Base-by-base conservation (phyloP, 805 yeast species). In the Wickerhamiella galacta region DNA sequence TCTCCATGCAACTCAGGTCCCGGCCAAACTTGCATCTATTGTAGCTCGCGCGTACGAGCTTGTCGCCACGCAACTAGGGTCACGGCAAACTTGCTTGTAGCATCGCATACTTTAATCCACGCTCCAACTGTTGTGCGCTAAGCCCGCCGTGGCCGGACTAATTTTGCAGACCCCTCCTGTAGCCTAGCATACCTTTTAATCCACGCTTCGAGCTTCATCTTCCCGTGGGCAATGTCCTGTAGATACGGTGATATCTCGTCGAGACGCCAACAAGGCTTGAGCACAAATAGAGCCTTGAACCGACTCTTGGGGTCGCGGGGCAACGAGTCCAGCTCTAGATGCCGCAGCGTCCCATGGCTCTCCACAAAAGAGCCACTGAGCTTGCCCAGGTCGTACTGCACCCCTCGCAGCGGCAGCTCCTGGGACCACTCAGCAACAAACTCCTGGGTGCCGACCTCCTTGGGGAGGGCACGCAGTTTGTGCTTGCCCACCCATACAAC, bases 401-500 rank as follows among this genome's bases (percentile, higher is more conserved):
- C 69, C 33, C 66, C 64, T 3, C 20, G 6, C 10, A 38, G 73
- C 45, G 45, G 82, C 70, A 50, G 35, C 17, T 48, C 44, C 6
- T 33, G 36, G 8, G 24, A 30, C 64, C 64, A 59, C 16, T 25
- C 30, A 3, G 22, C 19, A 14, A 31, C 11, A 28, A 60, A 53
- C 14, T 75, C 81, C 25, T 68, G 67, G 0, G 61, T 38, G 1
- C 52, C 37, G 10, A 39, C 44, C n/a, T 40, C 31, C 20, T 56
- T 40, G 0, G 61, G 61, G 38, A 53, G 50, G 25, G 53, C 52
- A 16, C 52, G 48, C 16, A 80, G 55, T 0, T 72, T 56, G 32
- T 63, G 58, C 2, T 67, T 46, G 0, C 93, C 93, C 43, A 69
- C 70, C 78, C 82, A 79, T 30, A 46, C 48, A 1, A 74, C 62